Conservation (phyloP, 23 red algal species). For the Gracilaria gracilis region DNA sequence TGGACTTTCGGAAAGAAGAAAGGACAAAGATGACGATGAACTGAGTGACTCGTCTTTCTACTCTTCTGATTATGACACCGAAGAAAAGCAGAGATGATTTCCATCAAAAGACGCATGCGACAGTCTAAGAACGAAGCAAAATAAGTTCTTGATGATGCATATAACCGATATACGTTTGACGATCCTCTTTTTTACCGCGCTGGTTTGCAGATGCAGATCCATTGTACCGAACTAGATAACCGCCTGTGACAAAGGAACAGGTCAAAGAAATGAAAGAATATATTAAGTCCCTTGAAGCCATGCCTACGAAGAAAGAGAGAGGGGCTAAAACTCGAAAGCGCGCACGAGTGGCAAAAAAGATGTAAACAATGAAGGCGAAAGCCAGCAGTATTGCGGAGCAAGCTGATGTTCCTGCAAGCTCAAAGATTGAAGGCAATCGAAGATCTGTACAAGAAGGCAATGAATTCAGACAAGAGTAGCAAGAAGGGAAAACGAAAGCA, state of each 20-base stretch:
- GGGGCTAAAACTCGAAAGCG: conserved; percentile 83
- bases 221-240: conserved; percentile 41
- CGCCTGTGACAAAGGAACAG: conserved; percentile 73
- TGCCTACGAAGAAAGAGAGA: conserved; percentile 78
- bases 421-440: conserved; percentile 83
- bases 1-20: not conserved
- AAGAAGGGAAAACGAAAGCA: conserved; percentile 80
- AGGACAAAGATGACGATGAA: conserved; percentile 20
- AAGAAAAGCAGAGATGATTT: conserved; percentile 82
- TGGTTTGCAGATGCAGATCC: conserved; percentile 97
- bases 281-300: conserved; percentile 64
- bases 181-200: conserved; percentile 79
- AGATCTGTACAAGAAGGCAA: conserved; percentile 68
- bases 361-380: conserved; percentile 74
- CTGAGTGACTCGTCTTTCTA: conserved; percentile 64
- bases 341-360: conserved; percentile 43
- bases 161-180: conserved; percentile 88
- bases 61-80: conserved; percentile 71
- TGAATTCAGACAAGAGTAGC: conserved; percentile 25
- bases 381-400: conserved; percentile 84
- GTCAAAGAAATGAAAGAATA: conserved; percentile 77
- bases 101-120: conserved; percentile 72
- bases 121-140: conserved; percentile 59
- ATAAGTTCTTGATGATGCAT: conserved; percentile 86
- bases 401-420: conserved; percentile 59